phyloP scores from a whole-genome alignment of 2,329 filamentous ascomycete species.

The Colletotrichum cuscutae region DNA sequence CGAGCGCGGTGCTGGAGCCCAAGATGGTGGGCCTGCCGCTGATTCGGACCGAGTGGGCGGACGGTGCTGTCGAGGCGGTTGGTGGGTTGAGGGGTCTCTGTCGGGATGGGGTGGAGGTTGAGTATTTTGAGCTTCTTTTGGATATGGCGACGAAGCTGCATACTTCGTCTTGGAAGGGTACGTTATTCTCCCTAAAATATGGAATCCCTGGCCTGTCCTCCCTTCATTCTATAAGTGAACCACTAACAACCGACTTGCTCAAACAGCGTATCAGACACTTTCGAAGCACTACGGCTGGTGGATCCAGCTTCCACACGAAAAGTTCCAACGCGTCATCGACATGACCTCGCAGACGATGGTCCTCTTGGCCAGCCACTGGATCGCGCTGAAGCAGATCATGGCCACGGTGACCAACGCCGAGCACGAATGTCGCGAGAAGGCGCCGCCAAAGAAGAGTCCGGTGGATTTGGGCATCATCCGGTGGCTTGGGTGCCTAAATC shows the following conservation, averaged over 20 bases:
- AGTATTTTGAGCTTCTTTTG: constrained; percentile 57
- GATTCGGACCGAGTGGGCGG: constrained; percentile 56
- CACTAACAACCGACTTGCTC: constrained; percentile 4
- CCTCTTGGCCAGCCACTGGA: constrained; percentile 65
- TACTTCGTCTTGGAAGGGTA: constrained; percentile 63
- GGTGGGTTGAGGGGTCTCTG: constrained; percentile 55
- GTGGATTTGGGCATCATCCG: constrained; percentile 56
- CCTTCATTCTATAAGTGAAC: too few relatives aligned
- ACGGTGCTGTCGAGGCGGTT: constrained; percentile 58
- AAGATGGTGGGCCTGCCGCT: constrained; percentile 57
- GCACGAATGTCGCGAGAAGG: constrained; percentile 44
- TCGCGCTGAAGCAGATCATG: constrained; percentile 66
- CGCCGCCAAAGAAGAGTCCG: constrained; percentile 38
- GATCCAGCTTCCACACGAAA: constrained; percentile 65
- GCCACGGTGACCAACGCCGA: constrained; percentile 56
- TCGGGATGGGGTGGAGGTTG: constrained; percentile 52
- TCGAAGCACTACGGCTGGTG: constrained; percentile 65
- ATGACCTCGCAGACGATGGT: constrained; percentile 56
- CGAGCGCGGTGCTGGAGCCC: constrained; percentile 54
- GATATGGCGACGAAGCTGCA: constrained; percentile 62
- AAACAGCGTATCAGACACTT: constrained; percentile 60
- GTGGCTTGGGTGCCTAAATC: constrained; percentile 64
- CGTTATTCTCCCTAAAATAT: constrained; percentile 33
- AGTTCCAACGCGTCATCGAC: constrained; percentile 62
- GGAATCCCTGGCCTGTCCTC: not conserved